Evolutionary conservation across 768 basidiomycete species (phyloP).

Genomic region (Rhodosporidiobolus odoratus): DNA sequence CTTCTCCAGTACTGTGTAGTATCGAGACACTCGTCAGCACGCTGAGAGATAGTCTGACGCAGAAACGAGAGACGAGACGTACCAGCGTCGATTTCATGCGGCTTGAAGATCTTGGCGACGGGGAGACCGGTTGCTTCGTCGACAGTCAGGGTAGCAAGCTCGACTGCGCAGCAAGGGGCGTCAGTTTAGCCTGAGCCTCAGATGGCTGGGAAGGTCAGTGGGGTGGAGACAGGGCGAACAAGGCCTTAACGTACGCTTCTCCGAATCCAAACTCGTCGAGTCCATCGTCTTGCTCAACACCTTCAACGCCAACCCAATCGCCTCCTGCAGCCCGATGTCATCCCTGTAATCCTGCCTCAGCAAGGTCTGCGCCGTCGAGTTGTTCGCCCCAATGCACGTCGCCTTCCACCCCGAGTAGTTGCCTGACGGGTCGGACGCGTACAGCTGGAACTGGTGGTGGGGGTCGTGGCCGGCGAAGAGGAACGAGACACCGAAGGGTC

Average conservation of each 20-base stretch:
- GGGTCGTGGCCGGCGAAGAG: constrained; percentile 96
- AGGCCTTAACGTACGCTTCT: constrained; percentile 66
- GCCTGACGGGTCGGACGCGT: constrained; percentile 95
- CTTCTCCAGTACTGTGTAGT: constrained; percentile 40
- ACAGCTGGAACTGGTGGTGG: constrained; percentile 92
- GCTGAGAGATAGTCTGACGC: neutral
- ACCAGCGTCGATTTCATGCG: constrained; percentile 43
- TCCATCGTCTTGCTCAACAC: constrained; percentile 99
- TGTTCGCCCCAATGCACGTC: constrained; percentile 97
- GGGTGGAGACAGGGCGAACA: neutral
- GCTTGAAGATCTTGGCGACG: constrained; percentile 41
- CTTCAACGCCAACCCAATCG: constrained; percentile 81
- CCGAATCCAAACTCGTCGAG: constrained; percentile 88
- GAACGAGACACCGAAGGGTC: constrained; percentile 95
- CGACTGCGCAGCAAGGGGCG: constrained; percentile 56
- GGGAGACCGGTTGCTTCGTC: constrained; percentile 54
- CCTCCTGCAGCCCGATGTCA: constrained; percentile 81
- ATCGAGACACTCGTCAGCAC: neutral
- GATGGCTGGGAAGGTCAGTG: neutral
- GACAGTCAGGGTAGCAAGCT: constrained; percentile 88
- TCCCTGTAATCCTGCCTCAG: constrained; percentile 99
- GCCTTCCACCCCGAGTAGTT: constrained; percentile 99
- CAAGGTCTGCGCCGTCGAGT: constrained; percentile 87
- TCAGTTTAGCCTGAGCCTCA: no score
- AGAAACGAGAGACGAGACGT: neutral